Conservation (phyloP, 1,284 basidiomycete genomes). For the Stereum hirsutum region DNA sequence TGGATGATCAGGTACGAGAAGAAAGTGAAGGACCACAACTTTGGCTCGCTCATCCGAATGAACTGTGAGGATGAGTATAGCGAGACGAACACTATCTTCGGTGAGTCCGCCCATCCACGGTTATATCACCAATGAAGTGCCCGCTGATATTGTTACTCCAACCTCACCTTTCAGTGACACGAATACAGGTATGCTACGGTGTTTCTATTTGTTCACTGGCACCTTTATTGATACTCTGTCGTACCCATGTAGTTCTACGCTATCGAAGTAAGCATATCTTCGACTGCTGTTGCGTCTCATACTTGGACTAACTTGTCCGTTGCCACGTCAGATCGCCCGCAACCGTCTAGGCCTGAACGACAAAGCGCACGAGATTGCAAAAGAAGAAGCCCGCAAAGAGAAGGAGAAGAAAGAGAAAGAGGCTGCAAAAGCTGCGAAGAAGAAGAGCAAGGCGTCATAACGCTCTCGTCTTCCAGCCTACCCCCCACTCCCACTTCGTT, state of each 20-base stretch:
- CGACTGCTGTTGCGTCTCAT: slow-evolving; percentile 1
- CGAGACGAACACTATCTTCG: slow-evolving; percentile 93
- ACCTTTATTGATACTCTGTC: background rate
- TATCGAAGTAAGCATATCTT: slow-evolving; percentile 51
- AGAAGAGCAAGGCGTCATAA: slow-evolving; percentile 20
- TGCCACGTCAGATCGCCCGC: slow-evolving; percentile 64
- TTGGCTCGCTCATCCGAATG: slow-evolving; percentile 89
- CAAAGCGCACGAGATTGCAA: slow-evolving; percentile 76
- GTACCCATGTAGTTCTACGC: slow-evolving; percentile 70
- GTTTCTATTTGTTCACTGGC: background rate
- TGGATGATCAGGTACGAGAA: slow-evolving; percentile 62
- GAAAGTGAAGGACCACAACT: slow-evolving; percentile 91
- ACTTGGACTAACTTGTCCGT: background rate
- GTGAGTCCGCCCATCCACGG: slow-evolving; percentile 40
- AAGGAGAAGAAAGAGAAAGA: slow-evolving; percentile 37
- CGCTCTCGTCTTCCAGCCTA: too few relatives aligned
- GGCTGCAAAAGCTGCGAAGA: slow-evolving; percentile 29
- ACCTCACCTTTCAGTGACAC: slow-evolving; percentile 39
- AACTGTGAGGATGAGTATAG: slow-evolving; percentile 80
- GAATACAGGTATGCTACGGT: slow-evolving; percentile 52
- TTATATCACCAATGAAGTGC: background rate
- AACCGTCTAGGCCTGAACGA: slow-evolving; percentile 93
- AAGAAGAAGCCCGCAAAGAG: slow-evolving; percentile 58
- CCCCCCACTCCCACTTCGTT: too few relatives aligned
- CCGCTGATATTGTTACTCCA: slow-evolving; percentile 5